A percentile compares a stretch with the other conserved stretches of the same genome.
Evolutionary conservation across 164 flowering plant species (phyloP).

Genomic region (Tinospora cordifolia): DNA sequence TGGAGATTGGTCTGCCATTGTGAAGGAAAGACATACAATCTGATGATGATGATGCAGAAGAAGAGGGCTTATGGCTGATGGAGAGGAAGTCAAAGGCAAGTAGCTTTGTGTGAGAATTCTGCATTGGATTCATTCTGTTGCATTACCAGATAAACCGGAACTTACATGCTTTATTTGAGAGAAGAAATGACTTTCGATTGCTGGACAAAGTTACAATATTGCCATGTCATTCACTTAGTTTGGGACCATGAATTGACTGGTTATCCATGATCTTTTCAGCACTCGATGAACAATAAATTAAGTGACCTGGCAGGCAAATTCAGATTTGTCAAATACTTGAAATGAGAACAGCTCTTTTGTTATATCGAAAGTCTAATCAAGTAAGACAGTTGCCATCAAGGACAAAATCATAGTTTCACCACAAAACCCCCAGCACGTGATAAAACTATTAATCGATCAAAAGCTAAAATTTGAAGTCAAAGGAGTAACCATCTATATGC

Average conservation of each 20-base stretch:
- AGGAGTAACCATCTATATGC: not conserved
- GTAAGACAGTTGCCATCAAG: not conserved
- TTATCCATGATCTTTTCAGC: not conserved
- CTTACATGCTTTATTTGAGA: not conserved
- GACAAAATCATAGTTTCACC: not conserved
- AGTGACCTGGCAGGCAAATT: not conserved
- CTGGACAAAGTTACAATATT: not conserved
- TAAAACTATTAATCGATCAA: not conserved
- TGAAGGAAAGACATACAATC: constrained; percentile 22
- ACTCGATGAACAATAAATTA: not conserved
- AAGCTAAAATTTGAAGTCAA: not conserved
- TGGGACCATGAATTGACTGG: not conserved
- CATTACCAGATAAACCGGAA: not conserved
- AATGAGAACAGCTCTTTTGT: not conserved
- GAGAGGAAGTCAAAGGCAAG: constrained; percentile 61
- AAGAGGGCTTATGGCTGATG: constrained; percentile 25
- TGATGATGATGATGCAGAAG: constrained; percentile 21
- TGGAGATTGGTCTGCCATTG: constrained; percentile 28
- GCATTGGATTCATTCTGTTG: constrained; percentile 20
- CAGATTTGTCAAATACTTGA: not conserved
- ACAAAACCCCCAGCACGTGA: not conserved
- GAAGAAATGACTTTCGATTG: not conserved
- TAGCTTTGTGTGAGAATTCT: constrained; percentile 54
- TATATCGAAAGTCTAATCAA: not conserved
- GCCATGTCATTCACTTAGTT: not conserved